Evolutionary conservation across 441 rosid genomes (phyloP), one percentile per base, ranked within the genome.

Genomic region (Populus trichocarpa): DNA sequence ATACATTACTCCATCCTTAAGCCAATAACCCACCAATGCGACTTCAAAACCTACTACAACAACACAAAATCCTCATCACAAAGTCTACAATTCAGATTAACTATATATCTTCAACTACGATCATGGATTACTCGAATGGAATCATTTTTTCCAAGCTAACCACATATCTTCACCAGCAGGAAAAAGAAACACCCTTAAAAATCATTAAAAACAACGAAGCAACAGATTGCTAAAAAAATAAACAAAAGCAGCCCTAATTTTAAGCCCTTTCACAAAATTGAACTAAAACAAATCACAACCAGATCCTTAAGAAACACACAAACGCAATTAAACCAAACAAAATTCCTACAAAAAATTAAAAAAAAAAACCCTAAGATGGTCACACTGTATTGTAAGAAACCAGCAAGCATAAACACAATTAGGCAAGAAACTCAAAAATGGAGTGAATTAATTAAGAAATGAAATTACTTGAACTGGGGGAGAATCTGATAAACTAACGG

Each of bases 391-490:
- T 46, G 23, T 28, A 66, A 50, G 11, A n/a, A 12, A 22, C 13
- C 71, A 32, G 59, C 2, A 59, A 66, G 16, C 25, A 46, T 18
- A 46, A 25, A 69, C 2, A 46, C 57, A 4, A 12, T 1, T 3
- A 3, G 30, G 42, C 12, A 13, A 63, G 14, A 32, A 57, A 10
- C 78, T 1, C 35, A 46, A 23, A 16, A n/a, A 61, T 12, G 0
- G 26, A 42, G 5, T 25, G 33, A 14, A 22, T 61, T 61, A 22
- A 28, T 40, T 1, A 28, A 36, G 35, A 4, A 81, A 59, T 22
- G 30, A 25, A 20, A n/a, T 70, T 84, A 88, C 91, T 78, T 80
- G 85, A 80, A 86, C 87, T 26, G 84, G 83, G 25, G 86, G 79
- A 6, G 89, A 86, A 76, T 33, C 77, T 30, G 82, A 72, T 13